A percentile compares a stretch with the other conserved stretches of the same genome.
Evolutionary conservation across 805 yeast genomes (phyloP).

Genomic region (Hanseniaspora osmophila): DNA sequence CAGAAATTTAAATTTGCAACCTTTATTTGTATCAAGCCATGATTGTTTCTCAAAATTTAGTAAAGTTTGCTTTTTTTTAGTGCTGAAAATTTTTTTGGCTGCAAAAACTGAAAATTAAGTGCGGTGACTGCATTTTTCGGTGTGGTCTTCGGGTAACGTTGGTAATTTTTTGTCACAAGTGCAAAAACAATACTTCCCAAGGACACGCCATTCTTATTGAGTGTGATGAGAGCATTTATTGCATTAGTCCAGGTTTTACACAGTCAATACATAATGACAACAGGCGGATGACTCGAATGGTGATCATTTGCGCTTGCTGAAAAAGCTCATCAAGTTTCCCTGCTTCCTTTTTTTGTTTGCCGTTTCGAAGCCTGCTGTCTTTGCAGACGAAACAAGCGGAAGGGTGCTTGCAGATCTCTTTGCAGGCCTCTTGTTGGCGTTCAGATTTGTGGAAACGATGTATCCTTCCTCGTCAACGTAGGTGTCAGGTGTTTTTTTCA

Average conservation of each 20-base stretch:
- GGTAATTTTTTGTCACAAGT: too few species aligned
- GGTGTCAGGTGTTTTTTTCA: background rate
- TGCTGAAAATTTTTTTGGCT: background rate
- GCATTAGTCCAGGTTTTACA: too few species aligned
- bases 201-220: too few species aligned
- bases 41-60: too few species aligned
- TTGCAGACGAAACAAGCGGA: background rate
- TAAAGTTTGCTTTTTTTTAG: background rate
- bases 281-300: too few species aligned
- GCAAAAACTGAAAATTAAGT: background rate
- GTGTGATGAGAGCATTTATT: too few species aligned
- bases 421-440: slow-evolving; percentile 4
- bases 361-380: background rate
- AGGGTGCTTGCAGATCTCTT: background rate
- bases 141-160: too few species aligned
- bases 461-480: slow-evolving; percentile 23
- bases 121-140: too few species aligned
- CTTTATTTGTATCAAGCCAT: too few species aligned
- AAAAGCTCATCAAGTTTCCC: background rate
- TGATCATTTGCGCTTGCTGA: background rate
- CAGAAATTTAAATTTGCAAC: too few species aligned
- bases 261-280: too few species aligned
- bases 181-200: too few species aligned
- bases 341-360: background rate
- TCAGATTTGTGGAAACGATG: slow-evolving; percentile 17